These are phyloP conservation scores for Cicer pinnatifidum DNA, from an alignment of 306 rosid species.

Conservation along the genomic window DNA sequence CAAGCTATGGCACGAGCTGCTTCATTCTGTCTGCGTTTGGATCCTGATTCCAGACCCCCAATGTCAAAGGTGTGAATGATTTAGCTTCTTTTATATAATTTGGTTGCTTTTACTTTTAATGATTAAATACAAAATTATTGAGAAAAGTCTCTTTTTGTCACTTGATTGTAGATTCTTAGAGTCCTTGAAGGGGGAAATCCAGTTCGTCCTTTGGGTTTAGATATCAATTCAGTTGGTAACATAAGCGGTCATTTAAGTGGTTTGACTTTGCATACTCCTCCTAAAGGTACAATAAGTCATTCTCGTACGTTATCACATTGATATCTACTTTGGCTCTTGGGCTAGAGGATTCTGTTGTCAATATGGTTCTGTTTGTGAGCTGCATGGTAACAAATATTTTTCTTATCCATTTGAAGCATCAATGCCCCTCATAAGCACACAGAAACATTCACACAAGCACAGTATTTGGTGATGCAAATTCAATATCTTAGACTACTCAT, in stretches of 20 bases:
- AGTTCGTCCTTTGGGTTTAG: conserved; percentile 64
- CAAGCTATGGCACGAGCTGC: conserved; percentile 88
- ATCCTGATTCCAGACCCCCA: conserved; percentile 81
- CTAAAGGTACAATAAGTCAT: conserved; percentile 61
- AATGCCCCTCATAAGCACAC: conserved; percentile 8
- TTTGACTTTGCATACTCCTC: conserved; percentile 51
- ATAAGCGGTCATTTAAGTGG: conserved; percentile 80
- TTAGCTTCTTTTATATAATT: conserved; percentile 2
- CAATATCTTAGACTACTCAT: not conserved
- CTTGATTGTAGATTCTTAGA: conserved; percentile 67
- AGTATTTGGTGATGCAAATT: conserved; percentile 12
- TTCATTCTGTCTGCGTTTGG: conserved; percentile 75
- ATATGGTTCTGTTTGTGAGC: conserved; percentile 33
- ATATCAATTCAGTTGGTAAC: conserved; percentile 68
- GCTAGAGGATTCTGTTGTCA: conserved; percentile 37
- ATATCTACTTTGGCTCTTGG: conserved; percentile 44
- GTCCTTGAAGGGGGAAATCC: conserved; percentile 87
- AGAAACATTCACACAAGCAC: conserved; percentile 25
- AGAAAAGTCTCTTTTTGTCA: not conserved
- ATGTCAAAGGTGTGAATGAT: conserved; percentile 77
- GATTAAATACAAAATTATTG: not conserved
- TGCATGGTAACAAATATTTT: not conserved
- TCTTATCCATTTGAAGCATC: conserved; percentile 16
- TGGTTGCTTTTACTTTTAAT: conserved; percentile 7
- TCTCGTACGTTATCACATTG: conserved; percentile 84